Conservation (phyloP, 352 stramenopile genomes). For the Phytophthora cactorum region DNA sequence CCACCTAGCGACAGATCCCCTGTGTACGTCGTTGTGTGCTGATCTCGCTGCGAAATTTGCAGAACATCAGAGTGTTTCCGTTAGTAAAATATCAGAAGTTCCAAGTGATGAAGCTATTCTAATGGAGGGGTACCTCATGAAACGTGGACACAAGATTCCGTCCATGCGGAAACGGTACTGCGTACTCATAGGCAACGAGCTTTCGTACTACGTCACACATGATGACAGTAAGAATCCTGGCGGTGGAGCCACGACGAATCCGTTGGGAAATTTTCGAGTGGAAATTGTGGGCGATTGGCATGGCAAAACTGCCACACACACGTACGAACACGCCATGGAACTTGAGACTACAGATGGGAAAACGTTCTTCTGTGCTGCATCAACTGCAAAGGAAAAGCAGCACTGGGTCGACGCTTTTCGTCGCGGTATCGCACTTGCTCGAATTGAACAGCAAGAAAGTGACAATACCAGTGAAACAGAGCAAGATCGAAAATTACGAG, state of each 20-base stretch:
- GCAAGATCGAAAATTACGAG: slow-evolving; percentile 27
- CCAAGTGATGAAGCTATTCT: slow-evolving; percentile 33
- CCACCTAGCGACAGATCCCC: slow-evolving; percentile 40
- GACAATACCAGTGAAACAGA: slow-evolving; percentile 13
- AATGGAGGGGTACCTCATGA: slow-evolving; percentile 82
- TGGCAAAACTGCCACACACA: slow-evolving; percentile 61
- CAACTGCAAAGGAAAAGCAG: slow-evolving; percentile 54
- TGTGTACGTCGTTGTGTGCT: slow-evolving; percentile 35
- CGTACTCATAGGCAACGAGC: slow-evolving; percentile 53
- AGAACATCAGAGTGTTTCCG: background rate
- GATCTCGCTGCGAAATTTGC: slow-evolving; percentile 27
- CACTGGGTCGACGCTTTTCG: slow-evolving; percentile 72
- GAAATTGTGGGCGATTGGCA: slow-evolving; percentile 73
- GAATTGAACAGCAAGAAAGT: slow-evolving; percentile 18
- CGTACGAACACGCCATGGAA: slow-evolving; percentile 68
- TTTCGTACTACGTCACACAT: slow-evolving; percentile 75
- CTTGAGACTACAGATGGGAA: slow-evolving; percentile 69
- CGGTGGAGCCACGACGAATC: slow-evolving; percentile 30
- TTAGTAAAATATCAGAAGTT: background rate
- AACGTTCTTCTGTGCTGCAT: slow-evolving; percentile 78
- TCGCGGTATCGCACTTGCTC: slow-evolving; percentile 48
- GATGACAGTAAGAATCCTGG: slow-evolving; percentile 64
- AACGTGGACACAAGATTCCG: slow-evolving; percentile 71
- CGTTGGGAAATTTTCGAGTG: slow-evolving; percentile 47
- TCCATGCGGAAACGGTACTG: slow-evolving; percentile 84